These are phyloP conservation scores for Myxozyma nipponensis DNA, from an alignment of 805 yeast species.

Conservation along the genomic window DNA sequence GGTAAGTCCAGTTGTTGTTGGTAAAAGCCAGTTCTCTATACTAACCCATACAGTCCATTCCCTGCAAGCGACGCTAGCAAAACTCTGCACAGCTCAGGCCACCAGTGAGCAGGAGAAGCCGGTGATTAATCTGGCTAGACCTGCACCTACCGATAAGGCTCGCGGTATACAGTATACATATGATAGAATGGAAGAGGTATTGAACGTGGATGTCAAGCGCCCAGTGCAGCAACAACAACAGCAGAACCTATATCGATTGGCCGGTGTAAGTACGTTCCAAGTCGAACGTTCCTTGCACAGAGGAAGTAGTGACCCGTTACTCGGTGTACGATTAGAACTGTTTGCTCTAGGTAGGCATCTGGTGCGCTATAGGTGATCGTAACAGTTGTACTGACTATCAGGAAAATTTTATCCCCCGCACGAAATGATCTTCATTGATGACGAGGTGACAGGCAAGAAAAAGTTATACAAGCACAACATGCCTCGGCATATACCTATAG, in stretches of 20 bases:
- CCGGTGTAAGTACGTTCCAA: slow-evolving; percentile 23
- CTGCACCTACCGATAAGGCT: too few relatives aligned
- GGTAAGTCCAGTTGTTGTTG: neutral
- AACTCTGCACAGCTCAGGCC: too few relatives aligned
- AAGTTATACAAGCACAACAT: slow-evolving; percentile 21
- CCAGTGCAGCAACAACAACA: slow-evolving; percentile 9
- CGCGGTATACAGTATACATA: too few relatives aligned
- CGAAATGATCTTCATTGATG: slow-evolving; percentile 12
- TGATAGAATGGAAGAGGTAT: too few relatives aligned
- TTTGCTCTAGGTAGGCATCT: slow-evolving; percentile 12
- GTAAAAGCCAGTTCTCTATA: neutral
- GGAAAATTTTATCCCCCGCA: slow-evolving; percentile 22
- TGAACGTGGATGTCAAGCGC: too few relatives aligned
- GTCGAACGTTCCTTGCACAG: slow-evolving; percentile 17
- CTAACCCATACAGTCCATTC: too few relatives aligned
- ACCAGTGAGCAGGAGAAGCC: too few relatives aligned
- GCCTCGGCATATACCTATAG: slow-evolving; percentile 20
- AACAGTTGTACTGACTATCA: neutral
- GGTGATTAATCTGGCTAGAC: too few relatives aligned
- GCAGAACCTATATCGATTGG: slow-evolving; percentile 18
- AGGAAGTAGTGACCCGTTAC: slow-evolving; percentile 4
- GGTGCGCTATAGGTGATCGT: neutral
- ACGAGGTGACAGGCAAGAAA: slow-evolving; percentile 2
- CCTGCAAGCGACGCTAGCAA: too few relatives aligned
- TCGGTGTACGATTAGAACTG: slow-evolving; percentile 27